Base-by-base conservation (phyloP, 192 early-diverging fungal species). In the Haplosporangium gracile region DNA sequence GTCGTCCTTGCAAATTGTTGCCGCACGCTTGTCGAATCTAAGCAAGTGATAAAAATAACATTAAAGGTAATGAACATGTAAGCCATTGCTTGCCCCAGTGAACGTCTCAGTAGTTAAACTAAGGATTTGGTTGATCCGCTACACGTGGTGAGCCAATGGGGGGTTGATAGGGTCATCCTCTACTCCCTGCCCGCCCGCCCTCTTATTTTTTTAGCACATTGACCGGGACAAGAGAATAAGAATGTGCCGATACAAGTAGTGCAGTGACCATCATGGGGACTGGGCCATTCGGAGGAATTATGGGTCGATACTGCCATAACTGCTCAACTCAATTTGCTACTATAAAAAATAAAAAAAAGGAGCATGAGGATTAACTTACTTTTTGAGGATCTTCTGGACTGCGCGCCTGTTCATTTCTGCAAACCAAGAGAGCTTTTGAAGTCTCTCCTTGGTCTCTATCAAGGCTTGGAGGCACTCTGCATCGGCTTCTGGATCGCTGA, bases 381-480 rank as follows among this genome's bases (percentile, higher is more conserved):
- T 93, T 88, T 93, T 93, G 34, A 93, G 85, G 69, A 92, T 93
- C 83, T 93, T 93, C 29, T 78, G 75, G 47, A 89, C 88, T 11
- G 90, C 92, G 29, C 89, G 87, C 36, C 82, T 77, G 65, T 93
- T 93, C 68, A 91, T 80, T 47, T 91, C 91, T 45, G 88, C 88
- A 83, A 91, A 93, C 84, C 86, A 83, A 63, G 90, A 78, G 32
- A 93, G 72, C 68, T 91, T 90, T n/a, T 81, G 82, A 16, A 91
- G 76, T 68, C 88, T 82, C 40, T 88, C 79, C 51, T 87, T 86
- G 13, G 90, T 93, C 29, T 91, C 89, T 11, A 83, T 43, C 74
- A 93, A 75, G 16, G 90, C 91, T 10, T 79, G 76, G 6, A 89
- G 77, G 22, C 90, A 83, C 74, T 91, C 90, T n/a, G 81, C 81